phyloP scores from a whole-genome alignment of 2,329 filamentous ascomycete species.

The Pyrenochaeta sp. region DNA sequence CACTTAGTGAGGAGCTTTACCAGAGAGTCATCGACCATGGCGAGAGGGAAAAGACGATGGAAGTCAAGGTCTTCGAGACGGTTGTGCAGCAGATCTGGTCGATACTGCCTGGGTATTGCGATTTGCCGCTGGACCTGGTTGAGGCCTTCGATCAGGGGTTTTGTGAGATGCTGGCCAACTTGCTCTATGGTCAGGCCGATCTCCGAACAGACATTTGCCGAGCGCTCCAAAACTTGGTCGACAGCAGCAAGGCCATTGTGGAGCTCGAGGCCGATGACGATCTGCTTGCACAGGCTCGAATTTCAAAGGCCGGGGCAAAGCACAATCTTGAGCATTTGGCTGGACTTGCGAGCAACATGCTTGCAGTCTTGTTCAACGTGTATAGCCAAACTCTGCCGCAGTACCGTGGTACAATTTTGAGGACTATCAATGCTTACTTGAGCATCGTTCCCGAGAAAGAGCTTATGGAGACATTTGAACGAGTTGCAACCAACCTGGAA shows the following conservation, averaged over 20 bases:
- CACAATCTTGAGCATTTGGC: slow-evolving; percentile 85
- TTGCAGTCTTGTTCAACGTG: slow-evolving; percentile 98
- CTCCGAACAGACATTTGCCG: slow-evolving; percentile 87
- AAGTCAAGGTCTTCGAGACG: slow-evolving; percentile 97
- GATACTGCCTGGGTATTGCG: slow-evolving; percentile 91
- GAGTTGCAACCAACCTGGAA: slow-evolving; percentile 26
- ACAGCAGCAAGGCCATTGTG: slow-evolving; percentile 86
- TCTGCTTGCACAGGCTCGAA: slow-evolving; percentile 77
- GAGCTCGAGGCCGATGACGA: slow-evolving; percentile 74
- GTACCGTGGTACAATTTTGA: slow-evolving; percentile 86
- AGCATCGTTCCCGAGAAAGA: slow-evolving; percentile 77
- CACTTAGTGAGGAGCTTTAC: slow-evolving; percentile 88
- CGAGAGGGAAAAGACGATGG: slow-evolving; percentile 86
- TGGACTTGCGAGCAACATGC: slow-evolving; percentile 82
- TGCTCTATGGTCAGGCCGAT: slow-evolving; percentile 91
- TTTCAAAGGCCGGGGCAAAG: slow-evolving; percentile 77
- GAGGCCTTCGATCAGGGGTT: slow-evolving; percentile 85
- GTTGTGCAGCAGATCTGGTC: slow-evolving; percentile 96
- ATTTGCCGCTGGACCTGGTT: slow-evolving; percentile 78
- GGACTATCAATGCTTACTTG: slow-evolving; percentile 93
- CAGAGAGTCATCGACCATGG: slow-evolving; percentile 87
- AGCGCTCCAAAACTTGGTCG: slow-evolving; percentile 84
- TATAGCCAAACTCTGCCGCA: slow-evolving; percentile 96
- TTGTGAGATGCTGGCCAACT: slow-evolving; percentile 87
- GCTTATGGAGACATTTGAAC: slow-evolving; percentile 18